Conservation (phyloP, 2,329 filamentous ascomycete species). For the Colletotrichum aenigma region DNA sequence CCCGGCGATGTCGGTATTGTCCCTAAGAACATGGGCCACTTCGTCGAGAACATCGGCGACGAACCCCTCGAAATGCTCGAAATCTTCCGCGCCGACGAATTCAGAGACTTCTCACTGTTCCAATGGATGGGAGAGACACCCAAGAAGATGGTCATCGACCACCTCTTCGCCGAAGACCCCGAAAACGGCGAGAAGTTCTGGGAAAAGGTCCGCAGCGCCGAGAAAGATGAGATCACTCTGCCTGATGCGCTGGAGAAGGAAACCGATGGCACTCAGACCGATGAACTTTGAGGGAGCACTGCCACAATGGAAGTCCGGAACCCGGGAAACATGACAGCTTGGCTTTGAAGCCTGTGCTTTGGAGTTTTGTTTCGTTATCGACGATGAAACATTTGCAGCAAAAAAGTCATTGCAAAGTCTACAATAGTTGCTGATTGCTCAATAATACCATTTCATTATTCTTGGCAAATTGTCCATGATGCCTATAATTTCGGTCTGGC, state of each 20-base stretch:
- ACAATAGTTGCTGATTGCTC: not conserved
- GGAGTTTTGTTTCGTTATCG: not conserved
- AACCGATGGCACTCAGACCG: not conserved
- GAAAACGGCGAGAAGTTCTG: conserved; percentile 67
- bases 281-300: conserved; percentile 7
- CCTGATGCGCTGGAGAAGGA: not conserved
- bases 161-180: conserved; percentile 67
- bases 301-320: not conserved
- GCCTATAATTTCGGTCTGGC: not conserved
- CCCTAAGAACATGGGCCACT: conserved; percentile 78
- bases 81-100: conserved; percentile 74
- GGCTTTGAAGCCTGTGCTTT: not conserved
- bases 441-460: not conserved
- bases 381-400: not conserved
- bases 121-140: conserved; percentile 79
- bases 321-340: not conserved
- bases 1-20: conserved; percentile 80
- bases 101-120: conserved; percentile 76
- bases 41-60: conserved; percentile 80
- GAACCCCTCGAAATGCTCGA: conserved; percentile 78
- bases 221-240: conserved; percentile 60
- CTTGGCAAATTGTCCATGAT: not conserved
- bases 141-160: conserved; percentile 67
- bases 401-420: not conserved
- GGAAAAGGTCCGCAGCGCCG: conserved; percentile 63